phyloP scores from a whole-genome alignment of 345 rosid genomes.

The Laguncularia racemosa region DNA sequence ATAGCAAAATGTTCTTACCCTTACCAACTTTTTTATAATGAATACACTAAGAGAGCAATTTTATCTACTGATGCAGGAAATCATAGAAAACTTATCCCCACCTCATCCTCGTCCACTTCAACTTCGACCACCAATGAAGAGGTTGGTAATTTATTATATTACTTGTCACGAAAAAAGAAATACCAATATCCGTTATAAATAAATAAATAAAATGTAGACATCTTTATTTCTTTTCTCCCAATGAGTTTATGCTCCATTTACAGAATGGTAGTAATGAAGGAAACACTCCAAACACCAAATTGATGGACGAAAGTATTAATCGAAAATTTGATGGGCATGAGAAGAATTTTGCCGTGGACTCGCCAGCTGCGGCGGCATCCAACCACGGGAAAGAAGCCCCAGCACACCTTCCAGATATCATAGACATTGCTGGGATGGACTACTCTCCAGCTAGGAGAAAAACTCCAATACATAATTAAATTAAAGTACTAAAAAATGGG shows the following conservation, averaged over 20 bases:
- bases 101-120: slow-evolving; percentile 2
- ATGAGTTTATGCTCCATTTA: neutral
- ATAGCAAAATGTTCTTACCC: too few species aligned
- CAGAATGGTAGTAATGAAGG: slow-evolving; percentile 20
- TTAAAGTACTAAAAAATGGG: neutral
- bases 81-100: slow-evolving; percentile 18
- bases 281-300: slow-evolving; percentile 3
- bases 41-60: too few species aligned
- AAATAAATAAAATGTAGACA: neutral
- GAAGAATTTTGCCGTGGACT: slow-evolving; percentile 8
- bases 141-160: slow-evolving; percentile 14
- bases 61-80: neutral
- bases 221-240: too few species aligned
- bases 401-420: slow-evolving; percentile 11
- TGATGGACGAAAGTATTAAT: slow-evolving; percentile 1
- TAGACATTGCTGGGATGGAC: slow-evolving; percentile 21
- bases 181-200: neutral
- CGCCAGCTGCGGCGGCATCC: slow-evolving; percentile 7
- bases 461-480: slow-evolving; percentile 33
- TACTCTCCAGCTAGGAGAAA: slow-evolving; percentile 36
- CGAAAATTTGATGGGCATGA: slow-evolving; percentile 4
- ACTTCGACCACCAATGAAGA: slow-evolving; percentile 11
- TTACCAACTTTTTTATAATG: too few species aligned
- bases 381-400: slow-evolving; percentile 8
- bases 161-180: neutral